Percentiles rank a stretch among this genome's conserved stretches.
Conservation (phyloP, 2,329 filamentous ascomycete genomes). For the Colletotrichum incanum region DNA sequence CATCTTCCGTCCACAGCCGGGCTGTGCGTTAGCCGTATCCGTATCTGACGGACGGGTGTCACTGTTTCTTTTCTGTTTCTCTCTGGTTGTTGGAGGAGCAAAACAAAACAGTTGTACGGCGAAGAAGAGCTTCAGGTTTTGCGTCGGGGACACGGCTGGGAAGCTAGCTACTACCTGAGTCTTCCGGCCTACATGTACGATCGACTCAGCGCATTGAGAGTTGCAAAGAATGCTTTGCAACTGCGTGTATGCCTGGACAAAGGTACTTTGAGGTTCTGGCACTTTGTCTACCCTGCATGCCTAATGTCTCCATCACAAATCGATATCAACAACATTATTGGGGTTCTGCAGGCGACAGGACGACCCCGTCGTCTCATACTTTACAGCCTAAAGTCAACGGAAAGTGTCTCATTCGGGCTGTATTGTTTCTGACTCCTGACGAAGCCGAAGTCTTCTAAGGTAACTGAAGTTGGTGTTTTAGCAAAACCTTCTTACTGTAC, state of each 20-base stretch:
- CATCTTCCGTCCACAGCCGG: slow-evolving; percentile 5
- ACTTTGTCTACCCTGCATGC: slow-evolving; percentile 20
- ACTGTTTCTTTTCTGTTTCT: no score
- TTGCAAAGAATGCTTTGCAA: neutral
- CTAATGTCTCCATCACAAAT: slow-evolving; percentile 20
- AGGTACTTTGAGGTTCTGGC: neutral
- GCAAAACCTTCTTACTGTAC: neutral
- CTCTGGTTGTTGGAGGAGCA: neutral
- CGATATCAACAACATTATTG: slow-evolving; percentile 9
- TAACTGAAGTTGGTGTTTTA: neutral
- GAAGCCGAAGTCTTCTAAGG: neutral
- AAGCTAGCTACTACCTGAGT: neutral
- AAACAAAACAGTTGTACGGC: neutral
- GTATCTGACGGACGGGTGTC: neutral
- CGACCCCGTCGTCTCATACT: slow-evolving; percentile 8
- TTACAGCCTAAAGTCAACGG: neutral
- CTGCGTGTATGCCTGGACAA: neutral
- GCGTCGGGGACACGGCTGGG: neutral
- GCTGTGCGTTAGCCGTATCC: slow-evolving; percentile 18
- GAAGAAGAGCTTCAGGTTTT: neutral
- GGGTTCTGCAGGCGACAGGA: neutral
- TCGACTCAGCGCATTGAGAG: neutral
- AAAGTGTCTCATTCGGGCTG: neutral
- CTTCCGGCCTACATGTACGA: neutral
- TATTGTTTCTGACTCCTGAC: neutral